Conservation (phyloP, 1,284 basidiomycete genomes). For the Xanthoconium separans region DNA sequence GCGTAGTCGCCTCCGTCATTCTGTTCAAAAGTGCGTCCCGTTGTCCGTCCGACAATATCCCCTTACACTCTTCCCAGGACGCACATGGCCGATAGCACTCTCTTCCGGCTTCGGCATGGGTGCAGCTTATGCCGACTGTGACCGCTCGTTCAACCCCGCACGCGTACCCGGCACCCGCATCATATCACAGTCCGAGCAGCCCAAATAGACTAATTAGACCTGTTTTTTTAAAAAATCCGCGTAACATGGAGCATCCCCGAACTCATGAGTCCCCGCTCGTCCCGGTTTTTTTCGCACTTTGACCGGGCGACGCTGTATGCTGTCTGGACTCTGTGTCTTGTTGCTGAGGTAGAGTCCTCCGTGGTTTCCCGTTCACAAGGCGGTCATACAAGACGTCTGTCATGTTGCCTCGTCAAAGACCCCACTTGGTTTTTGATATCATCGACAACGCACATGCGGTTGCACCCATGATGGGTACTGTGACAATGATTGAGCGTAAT, state of each 20-base stretch:
- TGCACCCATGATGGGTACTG: slow-evolving; percentile 61
- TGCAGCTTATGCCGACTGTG: slow-evolving; percentile 92
- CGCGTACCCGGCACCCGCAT: slow-evolving; percentile 89
- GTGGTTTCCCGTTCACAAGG: slow-evolving; percentile 59
- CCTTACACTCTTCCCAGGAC: slow-evolving; percentile 56
- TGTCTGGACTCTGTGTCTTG: background rate
- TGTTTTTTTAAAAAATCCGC: background rate
- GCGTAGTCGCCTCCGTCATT: slow-evolving; percentile 92
- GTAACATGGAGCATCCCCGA: no score
- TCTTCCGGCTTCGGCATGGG: slow-evolving; percentile 90
- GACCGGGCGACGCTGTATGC: background rate
- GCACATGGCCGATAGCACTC: slow-evolving; percentile 94
- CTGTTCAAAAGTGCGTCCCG: slow-evolving; percentile 87
- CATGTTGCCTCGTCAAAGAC: slow-evolving; percentile 11
- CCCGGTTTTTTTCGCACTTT: slow-evolving; percentile 22
- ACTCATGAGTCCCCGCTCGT: slow-evolving; percentile 4
- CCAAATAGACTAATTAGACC: slow-evolving; percentile 24
- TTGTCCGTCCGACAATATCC: slow-evolving; percentile 1
- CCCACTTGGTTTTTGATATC: background rate
- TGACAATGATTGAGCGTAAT: slow-evolving; percentile 58
- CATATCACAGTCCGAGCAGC: slow-evolving; percentile 20
- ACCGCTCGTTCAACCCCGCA: slow-evolving; percentile 94
- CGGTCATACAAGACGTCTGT: slow-evolving; percentile 68
- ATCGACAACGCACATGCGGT: slow-evolving; percentile 41
- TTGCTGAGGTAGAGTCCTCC: slow-evolving; percentile 37